Percentiles rank a stretch among this genome's conserved stretches.
Evolutionary conservation across 2,329 filamentous ascomycete species (phyloP).

Genomic region (Pyricularia grisea): DNA sequence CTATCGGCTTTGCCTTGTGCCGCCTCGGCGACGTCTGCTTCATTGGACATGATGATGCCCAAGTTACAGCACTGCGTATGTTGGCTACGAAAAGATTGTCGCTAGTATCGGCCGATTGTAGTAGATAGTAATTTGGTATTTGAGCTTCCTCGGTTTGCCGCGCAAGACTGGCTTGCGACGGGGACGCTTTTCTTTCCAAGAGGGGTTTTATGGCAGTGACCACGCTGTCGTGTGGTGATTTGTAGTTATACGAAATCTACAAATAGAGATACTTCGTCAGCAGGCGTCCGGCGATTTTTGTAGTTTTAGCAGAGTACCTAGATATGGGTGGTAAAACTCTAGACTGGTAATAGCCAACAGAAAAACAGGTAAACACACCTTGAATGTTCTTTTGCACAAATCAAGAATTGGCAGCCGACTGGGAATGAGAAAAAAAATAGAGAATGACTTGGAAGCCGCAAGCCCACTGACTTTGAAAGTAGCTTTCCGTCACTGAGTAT

Average conservation of each 20-base stretch:
- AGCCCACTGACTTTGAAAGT: not conserved
- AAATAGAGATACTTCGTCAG: not conserved
- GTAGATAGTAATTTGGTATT: not conserved
- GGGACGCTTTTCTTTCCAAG: not conserved
- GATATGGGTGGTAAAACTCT: not conserved
- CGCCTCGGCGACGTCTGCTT: not conserved
- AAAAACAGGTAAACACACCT: not conserved
- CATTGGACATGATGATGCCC: conserved; percentile 2
- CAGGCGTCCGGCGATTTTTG: too few relatives aligned
- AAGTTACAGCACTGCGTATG: not conserved
- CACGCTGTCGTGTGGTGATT: not conserved
- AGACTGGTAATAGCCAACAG: not conserved
- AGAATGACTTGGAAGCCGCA: not conserved
- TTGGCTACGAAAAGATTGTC: not conserved
- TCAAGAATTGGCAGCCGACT: not conserved
- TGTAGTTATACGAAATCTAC: not conserved
- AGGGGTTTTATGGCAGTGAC: not conserved
- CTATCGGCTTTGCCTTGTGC: conserved; percentile 11
- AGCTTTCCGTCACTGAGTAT: not conserved
- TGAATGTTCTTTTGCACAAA: not conserved
- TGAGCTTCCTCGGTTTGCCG: not conserved
- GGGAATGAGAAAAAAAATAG: not conserved
- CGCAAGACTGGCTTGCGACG: not conserved
- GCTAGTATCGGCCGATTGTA: not conserved
- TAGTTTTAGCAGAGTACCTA: not conserved